Evolutionary conservation across 805 yeast genomes (phyloP).

Genomic region (Nakazawaea wickerhamii): DNA sequence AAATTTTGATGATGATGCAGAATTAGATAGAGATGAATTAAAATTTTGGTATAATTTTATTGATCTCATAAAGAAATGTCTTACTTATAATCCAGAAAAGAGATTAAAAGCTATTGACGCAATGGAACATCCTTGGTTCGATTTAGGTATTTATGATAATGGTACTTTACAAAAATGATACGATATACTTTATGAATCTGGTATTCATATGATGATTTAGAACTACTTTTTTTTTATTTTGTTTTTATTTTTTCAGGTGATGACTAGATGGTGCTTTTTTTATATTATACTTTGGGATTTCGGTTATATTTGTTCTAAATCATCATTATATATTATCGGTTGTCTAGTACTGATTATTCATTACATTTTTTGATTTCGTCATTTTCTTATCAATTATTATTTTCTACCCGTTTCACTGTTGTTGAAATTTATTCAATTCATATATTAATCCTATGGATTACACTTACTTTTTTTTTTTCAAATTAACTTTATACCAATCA

Average conservation of each 20-base stretch:
- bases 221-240: neutral
- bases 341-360: too few relatives aligned
- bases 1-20: conserved; percentile 1
- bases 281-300: too few relatives aligned
- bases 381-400: too few relatives aligned
- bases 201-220: neutral
- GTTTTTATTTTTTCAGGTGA: neutral
- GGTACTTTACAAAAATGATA: conserved; percentile 28
- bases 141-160: conserved; percentile 53
- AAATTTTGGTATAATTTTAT: conserved; percentile 78
- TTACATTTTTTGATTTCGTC: too few relatives aligned
- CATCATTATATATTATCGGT: too few relatives aligned
- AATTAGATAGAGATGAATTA: conserved; percentile 51
- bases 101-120: conserved; percentile 52
- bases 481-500: too few relatives aligned
- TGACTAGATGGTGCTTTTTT: neutral
- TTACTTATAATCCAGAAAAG: conserved; percentile 45
- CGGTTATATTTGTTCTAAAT: too few relatives aligned
- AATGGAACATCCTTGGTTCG: conserved; percentile 70
- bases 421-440: too few relatives aligned
- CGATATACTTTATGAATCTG: neutral
- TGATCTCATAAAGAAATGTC: conserved; percentile 44
- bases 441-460: too few relatives aligned
- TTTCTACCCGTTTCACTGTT: too few relatives aligned
- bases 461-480: too few relatives aligned